Evolutionary conservation across 805 yeast genomes (phyloP).

Genomic region (Teunomyces cretensis): DNA sequence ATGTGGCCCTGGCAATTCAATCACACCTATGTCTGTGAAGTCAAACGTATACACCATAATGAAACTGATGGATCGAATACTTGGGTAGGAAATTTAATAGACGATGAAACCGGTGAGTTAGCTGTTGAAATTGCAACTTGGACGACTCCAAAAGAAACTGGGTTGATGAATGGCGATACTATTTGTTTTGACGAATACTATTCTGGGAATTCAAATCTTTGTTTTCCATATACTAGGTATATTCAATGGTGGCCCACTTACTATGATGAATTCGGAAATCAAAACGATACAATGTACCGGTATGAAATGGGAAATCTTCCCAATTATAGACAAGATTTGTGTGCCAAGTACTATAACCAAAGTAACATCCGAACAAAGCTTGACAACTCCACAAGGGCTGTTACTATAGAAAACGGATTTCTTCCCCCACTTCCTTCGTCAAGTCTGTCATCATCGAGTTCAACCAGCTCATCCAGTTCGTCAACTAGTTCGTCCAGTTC

Average conservation of each 20-base stretch:
- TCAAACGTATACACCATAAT: background rate
- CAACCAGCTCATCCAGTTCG: too few relatives aligned
- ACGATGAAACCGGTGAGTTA: conserved; percentile 1
- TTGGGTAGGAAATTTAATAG: conserved; percentile 2
- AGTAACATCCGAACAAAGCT: background rate
- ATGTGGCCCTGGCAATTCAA: conserved; percentile 5
- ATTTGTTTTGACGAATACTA: conserved; percentile 1
- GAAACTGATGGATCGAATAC: conserved; percentile 1
- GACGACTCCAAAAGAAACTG: background rate
- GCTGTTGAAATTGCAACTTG: background rate
- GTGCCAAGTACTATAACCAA: background rate
- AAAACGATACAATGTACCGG: background rate
- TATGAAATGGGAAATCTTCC: background rate
- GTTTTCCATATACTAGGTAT: conserved; percentile 1
- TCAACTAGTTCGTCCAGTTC: too few relatives aligned
- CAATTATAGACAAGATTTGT: background rate
- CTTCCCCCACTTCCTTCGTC: background rate
- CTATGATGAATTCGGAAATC: background rate
- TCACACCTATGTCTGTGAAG: conserved; percentile 4
- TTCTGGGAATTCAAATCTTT: background rate
- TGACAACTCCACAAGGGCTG: background rate
- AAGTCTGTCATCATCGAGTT: too few relatives aligned
- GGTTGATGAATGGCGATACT: background rate
- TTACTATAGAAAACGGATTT: background rate
- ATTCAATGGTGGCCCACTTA: background rate